phyloP scores from a whole-genome alignment of 176 grass and related monocot species.

The Lolium rigidum region DNA sequence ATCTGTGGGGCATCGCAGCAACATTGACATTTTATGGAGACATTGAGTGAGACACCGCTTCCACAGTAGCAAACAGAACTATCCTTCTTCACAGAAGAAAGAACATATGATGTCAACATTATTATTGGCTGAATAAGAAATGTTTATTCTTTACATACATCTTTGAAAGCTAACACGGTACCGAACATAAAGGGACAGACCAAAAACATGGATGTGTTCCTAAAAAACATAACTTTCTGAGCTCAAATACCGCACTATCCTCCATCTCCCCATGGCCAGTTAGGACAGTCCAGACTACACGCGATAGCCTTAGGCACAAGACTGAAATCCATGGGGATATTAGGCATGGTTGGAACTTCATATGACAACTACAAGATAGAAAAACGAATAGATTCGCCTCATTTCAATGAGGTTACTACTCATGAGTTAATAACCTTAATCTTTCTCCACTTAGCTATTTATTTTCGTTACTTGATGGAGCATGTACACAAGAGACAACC shows the following conservation, averaged over 20 bases:
- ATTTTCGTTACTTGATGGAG: neutral
- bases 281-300: neutral
- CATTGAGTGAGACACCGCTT: neutral
- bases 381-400: neutral
- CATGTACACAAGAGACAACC: constrained; percentile 10
- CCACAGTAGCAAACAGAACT: neutral
- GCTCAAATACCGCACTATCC: constrained; percentile 1
- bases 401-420: neutral
- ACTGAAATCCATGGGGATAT: neutral
- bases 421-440: constrained; percentile 10
- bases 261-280: neutral
- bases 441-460: neutral
- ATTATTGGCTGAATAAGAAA: constrained; percentile 20
- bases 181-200: neutral
- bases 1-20: neutral
- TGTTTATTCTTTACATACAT: neutral
- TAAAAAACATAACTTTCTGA: constrained; percentile 9
- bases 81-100: neutral
- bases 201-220: neutral
- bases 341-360: neutral
- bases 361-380: neutral
- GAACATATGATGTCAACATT: neutral
- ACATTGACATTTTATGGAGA: neutral
- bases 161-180: neutral
- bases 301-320: neutral